phyloP scores from a whole-genome alignment of 2,329 filamentous ascomycete genomes.

The Colletotrichum sublineola region DNA sequence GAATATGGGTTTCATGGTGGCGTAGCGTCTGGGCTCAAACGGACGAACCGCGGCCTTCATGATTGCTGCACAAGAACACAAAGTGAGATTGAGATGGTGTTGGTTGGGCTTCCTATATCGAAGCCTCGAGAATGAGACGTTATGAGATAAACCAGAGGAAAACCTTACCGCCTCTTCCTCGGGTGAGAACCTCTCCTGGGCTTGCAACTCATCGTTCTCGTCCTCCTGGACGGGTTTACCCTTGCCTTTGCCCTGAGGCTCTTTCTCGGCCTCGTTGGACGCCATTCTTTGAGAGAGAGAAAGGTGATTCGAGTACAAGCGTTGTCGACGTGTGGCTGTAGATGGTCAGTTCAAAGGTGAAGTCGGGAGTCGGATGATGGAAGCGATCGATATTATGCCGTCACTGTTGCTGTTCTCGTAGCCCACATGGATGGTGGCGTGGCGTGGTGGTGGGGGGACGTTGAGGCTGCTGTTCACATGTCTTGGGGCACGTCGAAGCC shows the following conservation, averaged over 20 bases:
- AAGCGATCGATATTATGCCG: slow-evolving; percentile 26
- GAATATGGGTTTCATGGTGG: not conserved
- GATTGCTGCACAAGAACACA: not conserved
- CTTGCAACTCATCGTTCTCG: slow-evolving; percentile 48
- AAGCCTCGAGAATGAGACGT: not conserved
- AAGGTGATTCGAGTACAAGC: not conserved
- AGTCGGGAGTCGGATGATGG: not conserved
- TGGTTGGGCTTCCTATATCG: too few relatives aligned
- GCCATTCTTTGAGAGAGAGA: slow-evolving; percentile 40
- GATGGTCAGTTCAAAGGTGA: not conserved
- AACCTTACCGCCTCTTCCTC: slow-evolving; percentile 68
- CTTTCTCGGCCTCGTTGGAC: slow-evolving; percentile 15
- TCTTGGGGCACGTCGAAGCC: slow-evolving; percentile 17
- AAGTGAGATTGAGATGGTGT: not conserved
- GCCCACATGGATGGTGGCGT: slow-evolving; percentile 29
- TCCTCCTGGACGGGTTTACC: slow-evolving; percentile 28
- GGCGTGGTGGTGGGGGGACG: not conserved
- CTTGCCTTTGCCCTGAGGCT: slow-evolving; percentile 37
- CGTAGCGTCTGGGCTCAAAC: not conserved
- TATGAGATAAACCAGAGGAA: too few relatives aligned
- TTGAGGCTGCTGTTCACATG: slow-evolving; percentile 39
- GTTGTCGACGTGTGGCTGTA: not conserved
- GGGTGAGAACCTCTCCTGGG: slow-evolving; percentile 60
- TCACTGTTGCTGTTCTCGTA: slow-evolving; percentile 26
- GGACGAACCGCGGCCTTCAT: not conserved